Evolutionary conservation across 1,139 yeast species (phyloP), one percentile per base, ranked within the genome.

Genomic region (Taphrina communis): DNA sequence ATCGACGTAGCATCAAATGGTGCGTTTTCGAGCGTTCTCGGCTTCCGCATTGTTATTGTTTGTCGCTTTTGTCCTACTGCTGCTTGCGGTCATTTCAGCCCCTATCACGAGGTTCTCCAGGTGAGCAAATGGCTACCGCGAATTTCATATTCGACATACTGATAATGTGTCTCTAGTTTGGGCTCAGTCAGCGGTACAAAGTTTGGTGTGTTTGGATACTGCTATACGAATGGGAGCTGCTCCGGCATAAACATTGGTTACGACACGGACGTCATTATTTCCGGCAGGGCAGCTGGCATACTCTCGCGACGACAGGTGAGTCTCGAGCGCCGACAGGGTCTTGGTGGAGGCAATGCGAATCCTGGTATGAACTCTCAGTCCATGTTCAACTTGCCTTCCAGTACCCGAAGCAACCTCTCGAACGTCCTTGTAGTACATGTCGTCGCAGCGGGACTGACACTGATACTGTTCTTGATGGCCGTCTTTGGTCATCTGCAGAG

Each of bases 191-290:
- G 42, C 61, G 39, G 25, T 14, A 56, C 46, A 35, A 80, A 84
- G 68, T 94, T 88, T 77, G 99, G 99, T 5, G 91, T 90, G 0
- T 90, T 93, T 80, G 99, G 98, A 1, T 84, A 85, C 72, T 93
- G 98, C 77, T 76, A 80, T 2, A 76, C 19, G n/a, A 60, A 65
- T 36, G 79, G 6, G 75, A 77, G 53, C 41, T 90, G 97, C 77
- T 81, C 88, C 0, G 65, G 73, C 0, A 80, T 82, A 0, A 77
- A 83, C 0, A 80, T 87, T 1, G 88, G 88, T 0, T 88, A 88
- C 48, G 61, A 48, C 74, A 72, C 78, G 62, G 75, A 75, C 36
- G 8, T n/a, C 19, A 38, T 55, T 25, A 46, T 63, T 38, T 25
- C 51, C 9, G 38, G 46, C 35, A 39, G 14, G 14, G 2, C 42